A percentile compares a stretch with the other conserved stretches of the same genome.
phyloP scores from a whole-genome alignment of 768 basidiomycete genomes.

The Pholiota conissans region DNA sequence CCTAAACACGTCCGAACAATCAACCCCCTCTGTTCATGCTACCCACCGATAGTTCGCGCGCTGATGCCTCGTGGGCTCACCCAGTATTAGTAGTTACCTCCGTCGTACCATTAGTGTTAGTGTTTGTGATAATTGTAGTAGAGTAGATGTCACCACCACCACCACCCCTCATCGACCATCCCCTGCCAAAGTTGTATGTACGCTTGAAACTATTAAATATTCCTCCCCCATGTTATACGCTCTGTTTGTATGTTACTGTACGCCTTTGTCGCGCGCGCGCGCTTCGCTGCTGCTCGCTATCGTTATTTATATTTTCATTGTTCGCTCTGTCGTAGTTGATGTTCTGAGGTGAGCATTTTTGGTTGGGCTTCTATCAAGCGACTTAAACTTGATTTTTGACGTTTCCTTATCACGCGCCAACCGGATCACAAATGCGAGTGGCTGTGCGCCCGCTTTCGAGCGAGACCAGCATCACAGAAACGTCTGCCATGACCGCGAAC shows the following conservation, averaged over 20 bases:
- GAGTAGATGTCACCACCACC: background rate
- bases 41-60: background rate
- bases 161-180: background rate
- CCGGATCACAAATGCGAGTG: background rate
- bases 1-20: background rate
- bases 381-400: background rate
- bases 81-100: background rate
- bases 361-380: no score
- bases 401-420: background rate
- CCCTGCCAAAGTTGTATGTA: no score
- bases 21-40: no score
- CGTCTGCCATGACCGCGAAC: constrained; percentile 1
- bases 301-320: constrained; percentile 1
- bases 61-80: background rate
- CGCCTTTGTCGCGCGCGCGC: no score
- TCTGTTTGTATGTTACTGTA: background rate
- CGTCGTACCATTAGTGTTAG: background rate
- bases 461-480: background rate
- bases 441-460: constrained; percentile 5
- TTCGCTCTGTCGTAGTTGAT: no score
- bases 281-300: background rate
- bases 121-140: background rate
- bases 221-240: background rate
- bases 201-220: background rate
- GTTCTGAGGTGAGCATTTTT: no score